A percentile compares a stretch with the other conserved stretches of the same genome.
Conservation (phyloP, 176 grass and related monocot species). For the Oryza glumipatula region DNA sequence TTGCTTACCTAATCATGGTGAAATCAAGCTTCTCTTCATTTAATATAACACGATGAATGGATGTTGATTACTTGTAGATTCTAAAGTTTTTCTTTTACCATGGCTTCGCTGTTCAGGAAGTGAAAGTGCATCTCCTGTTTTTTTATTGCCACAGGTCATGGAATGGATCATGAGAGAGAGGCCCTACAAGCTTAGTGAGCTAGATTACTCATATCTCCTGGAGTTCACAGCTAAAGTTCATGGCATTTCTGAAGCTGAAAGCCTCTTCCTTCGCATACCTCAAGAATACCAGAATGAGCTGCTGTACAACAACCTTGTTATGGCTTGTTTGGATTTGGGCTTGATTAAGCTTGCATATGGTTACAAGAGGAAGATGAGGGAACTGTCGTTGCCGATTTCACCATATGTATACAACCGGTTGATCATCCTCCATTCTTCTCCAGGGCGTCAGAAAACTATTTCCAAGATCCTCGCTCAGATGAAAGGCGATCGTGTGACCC, state of each 20-base stretch:
- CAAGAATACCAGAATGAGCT: constrained; percentile 72
- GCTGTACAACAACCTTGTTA: constrained; percentile 93
- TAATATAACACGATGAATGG: neutral
- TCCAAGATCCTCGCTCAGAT: constrained; percentile 77
- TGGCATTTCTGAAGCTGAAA: constrained; percentile 80
- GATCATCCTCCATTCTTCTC: constrained; percentile 86
- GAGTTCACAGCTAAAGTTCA: constrained; percentile 92
- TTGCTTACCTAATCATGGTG: neutral
- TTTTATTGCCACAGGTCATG: constrained; percentile 64
- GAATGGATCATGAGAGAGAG: constrained; percentile 97
- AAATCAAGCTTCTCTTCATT: neutral
- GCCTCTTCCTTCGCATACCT: constrained; percentile 77
- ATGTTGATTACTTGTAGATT: neutral
- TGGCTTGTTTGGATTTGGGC: constrained; percentile 68
- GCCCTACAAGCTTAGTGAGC: constrained; percentile 85
- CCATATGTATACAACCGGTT: constrained; percentile 75
- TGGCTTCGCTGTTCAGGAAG: constrained; percentile 2
- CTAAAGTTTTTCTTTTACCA: neutral
- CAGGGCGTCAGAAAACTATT: constrained; percentile 74
- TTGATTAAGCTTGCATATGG: constrained; percentile 78
- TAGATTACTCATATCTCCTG: constrained; percentile 89
- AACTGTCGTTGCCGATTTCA: constrained; percentile 67
- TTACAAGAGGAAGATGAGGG: constrained; percentile 99
- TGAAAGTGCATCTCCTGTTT: neutral
- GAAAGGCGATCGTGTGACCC: constrained; percentile 69